A percentile compares a stretch with the other conserved stretches of the same genome.
Evolutionary conservation across 306 rosid species (phyloP).

Genomic region (Cicer chorassanicum): DNA sequence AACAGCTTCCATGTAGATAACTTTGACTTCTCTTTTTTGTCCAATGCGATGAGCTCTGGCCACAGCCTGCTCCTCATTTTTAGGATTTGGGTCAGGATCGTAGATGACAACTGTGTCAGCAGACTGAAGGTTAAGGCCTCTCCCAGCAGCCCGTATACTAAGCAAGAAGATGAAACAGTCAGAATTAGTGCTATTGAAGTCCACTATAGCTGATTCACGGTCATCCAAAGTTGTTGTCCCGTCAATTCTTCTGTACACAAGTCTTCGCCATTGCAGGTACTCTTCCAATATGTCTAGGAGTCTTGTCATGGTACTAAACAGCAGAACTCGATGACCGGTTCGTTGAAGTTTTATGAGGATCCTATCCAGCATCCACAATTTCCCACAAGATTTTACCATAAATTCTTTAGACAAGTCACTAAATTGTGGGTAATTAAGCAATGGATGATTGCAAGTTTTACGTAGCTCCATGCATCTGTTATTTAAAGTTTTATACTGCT

Average conservation of each 20-base stretch:
- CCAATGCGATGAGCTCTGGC: conserved; percentile 99
- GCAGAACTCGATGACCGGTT: conserved; percentile 94
- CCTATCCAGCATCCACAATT: conserved; percentile 94
- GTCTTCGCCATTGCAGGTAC: conserved; percentile 89
- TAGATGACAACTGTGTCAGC: conserved; percentile 97
- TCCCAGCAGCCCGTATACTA: conserved; percentile 97
- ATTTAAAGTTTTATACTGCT: conserved; percentile 82
- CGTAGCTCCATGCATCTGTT: conserved; percentile 99
- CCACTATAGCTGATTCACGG: conserved; percentile 96
- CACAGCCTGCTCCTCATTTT: conserved; percentile 99
- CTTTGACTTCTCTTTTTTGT: conserved; percentile 93
- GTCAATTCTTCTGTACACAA: conserved; percentile 85
- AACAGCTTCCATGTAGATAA: conserved; percentile 97
- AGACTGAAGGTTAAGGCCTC: conserved; percentile 98
- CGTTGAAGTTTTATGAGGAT: conserved; percentile 91
- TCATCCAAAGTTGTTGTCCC: conserved; percentile 98
- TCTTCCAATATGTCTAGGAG: conserved; percentile 95
- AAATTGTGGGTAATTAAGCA: conserved; percentile 82
- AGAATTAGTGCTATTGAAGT: conserved; percentile 79
- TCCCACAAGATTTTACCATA: conserved; percentile 86
- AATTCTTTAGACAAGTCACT: conserved; percentile 70
- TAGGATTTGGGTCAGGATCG: conserved; percentile 98
- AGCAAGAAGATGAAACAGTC: conserved; percentile 96
- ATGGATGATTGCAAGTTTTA: conserved; percentile 94
- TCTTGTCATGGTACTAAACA: conserved; percentile 97